phyloP scores from a whole-genome alignment of 306 rosid species.

The Senna tora region DNA sequence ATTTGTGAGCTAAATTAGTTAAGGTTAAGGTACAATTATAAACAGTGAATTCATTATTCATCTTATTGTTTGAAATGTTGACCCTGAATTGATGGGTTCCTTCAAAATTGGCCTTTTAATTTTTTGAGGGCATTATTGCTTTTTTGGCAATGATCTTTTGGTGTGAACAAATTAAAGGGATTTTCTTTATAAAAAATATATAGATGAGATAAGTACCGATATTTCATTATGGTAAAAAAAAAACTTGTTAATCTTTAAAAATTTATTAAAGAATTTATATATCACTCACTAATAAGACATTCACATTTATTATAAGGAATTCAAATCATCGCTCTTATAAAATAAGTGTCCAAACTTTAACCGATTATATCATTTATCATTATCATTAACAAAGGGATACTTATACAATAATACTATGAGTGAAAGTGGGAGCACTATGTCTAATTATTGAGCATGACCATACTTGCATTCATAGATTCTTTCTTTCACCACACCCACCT shows the following conservation, averaged over 20 bases:
- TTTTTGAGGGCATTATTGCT: background rate
- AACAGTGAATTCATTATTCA: background rate
- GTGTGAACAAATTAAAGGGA: too few species aligned
- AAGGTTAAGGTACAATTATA: background rate
- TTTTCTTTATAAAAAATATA: too few species aligned
- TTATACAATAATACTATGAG: constrained; percentile 24
- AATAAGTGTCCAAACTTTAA: too few species aligned
- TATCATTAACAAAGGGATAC: constrained; percentile 26
- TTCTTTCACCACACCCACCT: background rate
- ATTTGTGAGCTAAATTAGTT: background rate
- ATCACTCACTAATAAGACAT: too few species aligned
- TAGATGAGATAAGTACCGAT: too few species aligned
- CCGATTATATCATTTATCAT: too few species aligned
- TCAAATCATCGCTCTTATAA: too few species aligned
- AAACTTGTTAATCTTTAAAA: too few species aligned
- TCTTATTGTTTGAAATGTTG: background rate
- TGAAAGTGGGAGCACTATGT: constrained; percentile 48
- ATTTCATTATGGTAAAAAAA: too few species aligned
- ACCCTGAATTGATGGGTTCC: background rate
- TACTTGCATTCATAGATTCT: background rate
- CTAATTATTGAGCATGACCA: constrained; percentile 33
- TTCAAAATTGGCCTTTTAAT: background rate
- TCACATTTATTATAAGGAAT: too few species aligned
- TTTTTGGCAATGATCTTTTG: constrained; percentile 34
- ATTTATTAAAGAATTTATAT: too few species aligned